A percentile compares a stretch with the other conserved stretches of the same genome.
These are phyloP conservation scores for Fusarium lyarnte DNA, from an alignment of 2,329 filamentous ascomycete species.

Conservation along the genomic window DNA sequence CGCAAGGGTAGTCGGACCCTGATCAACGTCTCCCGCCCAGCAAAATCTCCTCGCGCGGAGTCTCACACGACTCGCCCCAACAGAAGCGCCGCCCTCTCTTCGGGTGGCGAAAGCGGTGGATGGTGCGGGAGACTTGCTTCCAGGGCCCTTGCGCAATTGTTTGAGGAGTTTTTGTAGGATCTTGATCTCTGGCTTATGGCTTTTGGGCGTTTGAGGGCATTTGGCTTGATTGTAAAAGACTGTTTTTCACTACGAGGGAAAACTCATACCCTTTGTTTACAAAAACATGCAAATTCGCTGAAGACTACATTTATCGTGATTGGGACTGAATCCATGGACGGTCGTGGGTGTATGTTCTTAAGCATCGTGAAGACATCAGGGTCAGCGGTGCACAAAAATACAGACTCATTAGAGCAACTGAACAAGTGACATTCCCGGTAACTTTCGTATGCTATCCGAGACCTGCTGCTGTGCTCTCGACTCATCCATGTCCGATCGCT, in stretches of 20 bases:
- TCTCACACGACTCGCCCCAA: neutral
- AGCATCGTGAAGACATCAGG: neutral
- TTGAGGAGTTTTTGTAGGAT: slow-evolving; percentile 50
- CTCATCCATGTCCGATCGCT: neutral
- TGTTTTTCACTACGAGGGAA: slow-evolving; percentile 45
- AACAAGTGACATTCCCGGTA: neutral
- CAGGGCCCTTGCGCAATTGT: slow-evolving; percentile 42
- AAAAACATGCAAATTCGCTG: slow-evolving; percentile 40
- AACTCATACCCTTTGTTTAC: slow-evolving; percentile 45
- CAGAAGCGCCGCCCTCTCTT: neutral
- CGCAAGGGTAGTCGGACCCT: slow-evolving; percentile 26
- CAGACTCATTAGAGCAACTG: no score
- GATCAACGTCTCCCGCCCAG: slow-evolving; percentile 21
- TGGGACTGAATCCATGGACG: neutral
- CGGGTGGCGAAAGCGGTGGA: slow-evolving; percentile 8
- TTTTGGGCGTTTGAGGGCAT: slow-evolving; percentile 50
- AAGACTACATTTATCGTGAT: neutral
- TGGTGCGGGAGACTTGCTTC: slow-evolving; percentile 18
- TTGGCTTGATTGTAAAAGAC: slow-evolving; percentile 46
- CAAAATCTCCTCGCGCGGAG: slow-evolving; percentile 5
- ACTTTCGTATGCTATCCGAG: neutral
- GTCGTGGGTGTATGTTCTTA: neutral
- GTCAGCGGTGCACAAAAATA: neutral
- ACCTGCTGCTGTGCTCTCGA: neutral
- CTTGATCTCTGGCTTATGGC: slow-evolving; percentile 42